These are phyloP conservation scores for Ophiognomonia clavigignenti-juglandacearum DNA, from an alignment of 2,329 filamentous ascomycete genomes.

Conservation along the genomic window DNA sequence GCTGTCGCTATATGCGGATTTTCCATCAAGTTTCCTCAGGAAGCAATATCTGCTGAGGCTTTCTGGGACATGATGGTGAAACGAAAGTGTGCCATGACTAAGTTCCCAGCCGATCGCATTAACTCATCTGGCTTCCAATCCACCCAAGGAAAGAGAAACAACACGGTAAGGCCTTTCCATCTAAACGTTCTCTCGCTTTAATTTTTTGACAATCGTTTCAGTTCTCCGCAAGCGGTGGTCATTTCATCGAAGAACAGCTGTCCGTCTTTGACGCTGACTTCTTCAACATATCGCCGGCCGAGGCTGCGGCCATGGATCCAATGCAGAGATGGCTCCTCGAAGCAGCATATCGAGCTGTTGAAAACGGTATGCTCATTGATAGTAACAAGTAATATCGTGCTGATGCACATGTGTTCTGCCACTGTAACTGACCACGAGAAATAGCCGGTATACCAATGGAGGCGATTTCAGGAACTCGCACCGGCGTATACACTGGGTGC, in stretches of 20 bases:
- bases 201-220: too few relatives aligned
- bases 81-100: too few relatives aligned
- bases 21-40: too few relatives aligned
- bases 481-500: conserved; percentile 32
- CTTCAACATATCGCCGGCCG: conserved; percentile 29
- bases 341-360: conserved; percentile 29
- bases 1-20: too few relatives aligned
- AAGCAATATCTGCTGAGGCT: too few relatives aligned
- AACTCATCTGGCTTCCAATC: too few relatives aligned
- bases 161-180: too few relatives aligned
- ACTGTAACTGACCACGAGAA: neutral
- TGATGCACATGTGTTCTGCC: neutral
- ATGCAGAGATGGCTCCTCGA: conserved; percentile 31
- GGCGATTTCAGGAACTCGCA: conserved; percentile 23
- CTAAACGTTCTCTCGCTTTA: too few relatives aligned
- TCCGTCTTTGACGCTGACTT: conserved; percentile 34
- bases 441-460: conserved; percentile 30
- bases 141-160: too few relatives aligned
- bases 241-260: conserved; percentile 30
- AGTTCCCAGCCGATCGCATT: too few relatives aligned
- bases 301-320: conserved; percentile 33
- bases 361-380: conserved; percentile 25
- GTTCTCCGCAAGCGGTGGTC: conserved; percentile 12
- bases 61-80: too few relatives aligned
- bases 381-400: neutral